These are phyloP conservation scores for Leptographium procerum DNA, from an alignment of 2,329 filamentous ascomycete species.

Conservation along the genomic window DNA sequence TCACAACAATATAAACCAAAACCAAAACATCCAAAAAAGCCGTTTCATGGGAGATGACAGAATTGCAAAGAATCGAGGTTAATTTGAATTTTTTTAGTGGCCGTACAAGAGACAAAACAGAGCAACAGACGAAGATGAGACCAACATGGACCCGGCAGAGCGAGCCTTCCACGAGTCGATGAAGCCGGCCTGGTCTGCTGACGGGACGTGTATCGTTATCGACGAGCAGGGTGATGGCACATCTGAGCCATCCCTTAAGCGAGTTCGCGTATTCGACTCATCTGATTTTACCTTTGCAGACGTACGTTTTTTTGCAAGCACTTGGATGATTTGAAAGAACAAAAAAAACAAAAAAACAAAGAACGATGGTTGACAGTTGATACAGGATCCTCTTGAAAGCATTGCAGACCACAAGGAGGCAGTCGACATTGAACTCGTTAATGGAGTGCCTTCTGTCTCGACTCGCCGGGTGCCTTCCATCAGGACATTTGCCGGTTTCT, in stretches of 20 bases:
- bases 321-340: neutral
- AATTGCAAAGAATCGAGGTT: conserved; percentile 24
- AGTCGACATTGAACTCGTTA: conserved; percentile 39
- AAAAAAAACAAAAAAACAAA: neutral
- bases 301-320: conserved; percentile 3
- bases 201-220: conserved; percentile 45
- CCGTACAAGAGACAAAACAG: conserved; percentile 74
- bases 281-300: neutral
- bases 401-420: conserved; percentile 37
- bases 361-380: conserved; percentile 11
- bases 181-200: conserved; percentile 69
- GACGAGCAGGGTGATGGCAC: conserved; percentile 3
- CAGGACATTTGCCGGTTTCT: conserved; percentile 29
- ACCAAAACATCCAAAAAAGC: neutral
- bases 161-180: conserved; percentile 59
- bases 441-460: conserved; percentile 49
- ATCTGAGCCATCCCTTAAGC: conserved; percentile 14
- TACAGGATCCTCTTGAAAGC: conserved; percentile 22
- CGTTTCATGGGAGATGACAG: conserved; percentile 12
- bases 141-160: conserved; percentile 51
- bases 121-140: conserved; percentile 49
- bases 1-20: conserved; percentile 16
- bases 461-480: conserved; percentile 36
- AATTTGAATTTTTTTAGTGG: conserved; percentile 55
- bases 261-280: conserved; percentile 6